Evolutionary conservation across 257 asterid species (phyloP), one percentile per base, ranked within the genome.

Genomic region (Solanum pinnatisectum): DNA sequence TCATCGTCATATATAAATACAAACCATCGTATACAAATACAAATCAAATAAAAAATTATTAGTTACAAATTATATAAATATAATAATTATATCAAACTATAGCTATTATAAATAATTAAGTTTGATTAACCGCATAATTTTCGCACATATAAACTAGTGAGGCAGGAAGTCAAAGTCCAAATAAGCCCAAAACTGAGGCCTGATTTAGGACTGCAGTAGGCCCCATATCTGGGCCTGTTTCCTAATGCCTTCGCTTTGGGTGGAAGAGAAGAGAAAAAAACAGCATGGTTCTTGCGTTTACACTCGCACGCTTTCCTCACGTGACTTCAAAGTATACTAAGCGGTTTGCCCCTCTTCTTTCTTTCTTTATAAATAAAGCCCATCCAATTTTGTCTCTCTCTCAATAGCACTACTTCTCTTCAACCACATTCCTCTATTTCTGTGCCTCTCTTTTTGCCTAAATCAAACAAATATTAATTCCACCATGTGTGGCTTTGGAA

Each of bases 321-420:
- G 85, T 46, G 85, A 81, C 85, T 81, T 81, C 68, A 70, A 56
- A 65, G 84, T 44, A 44, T 27, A 20, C 39, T 33, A 32, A 42
- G 1, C 9, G 2, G 46, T 40, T 40, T 40, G 46, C 46, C 46
- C 46, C 35, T 33, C 35, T 33, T 33, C 35, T 33, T 33, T 3
- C 46, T 40, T 40, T 30, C 30, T 30, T 46, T 87, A 88, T 90
- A 88, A 88, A 88, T 90, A 84, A 5, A 25, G 4, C n/a, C 46
- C 89, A 37, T 36, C 83, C 14, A 16, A 23, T 44, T 83, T 30
- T 59, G 60, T 56, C 39, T 77, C 73, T 52, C 44, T 76, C 42
- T 15, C 35, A 79, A 8, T 32, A 25, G 84, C 39, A 27, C 2
- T 30, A 65, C 23, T 6, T 13, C 76, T 65, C 35, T 65, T 63